These are phyloP conservation scores for Calycina herbarum DNA, from an alignment of 2,329 filamentous ascomycete species.

Conservation along the genomic window DNA sequence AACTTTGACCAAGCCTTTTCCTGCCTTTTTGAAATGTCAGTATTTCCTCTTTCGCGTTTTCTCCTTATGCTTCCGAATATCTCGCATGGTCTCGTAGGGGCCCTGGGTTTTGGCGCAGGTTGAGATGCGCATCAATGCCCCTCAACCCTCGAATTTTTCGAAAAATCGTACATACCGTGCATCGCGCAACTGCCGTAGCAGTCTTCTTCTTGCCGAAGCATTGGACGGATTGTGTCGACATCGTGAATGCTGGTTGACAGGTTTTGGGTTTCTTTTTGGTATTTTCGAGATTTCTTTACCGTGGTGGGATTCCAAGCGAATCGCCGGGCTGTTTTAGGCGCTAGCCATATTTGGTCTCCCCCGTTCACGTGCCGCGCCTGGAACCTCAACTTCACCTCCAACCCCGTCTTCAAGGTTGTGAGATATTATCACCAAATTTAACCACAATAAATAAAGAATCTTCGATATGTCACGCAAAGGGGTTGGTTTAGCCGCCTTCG, in stretches of 20 bases:
- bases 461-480: constrained; percentile 69
- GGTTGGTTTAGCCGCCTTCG: constrained; percentile 87
- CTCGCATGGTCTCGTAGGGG: neutral
- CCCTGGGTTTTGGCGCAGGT: neutral
- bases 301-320: constrained; percentile 7
- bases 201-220: constrained; percentile 99
- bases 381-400: neutral
- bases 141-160: neutral
- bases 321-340: neutral
- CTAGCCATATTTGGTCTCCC: constrained; percentile 9
- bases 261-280: constrained; percentile 1
- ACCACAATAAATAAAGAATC: neutral
- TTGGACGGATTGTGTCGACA: constrained; percentile 80
- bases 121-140: neutral
- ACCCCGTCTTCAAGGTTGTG: neutral
- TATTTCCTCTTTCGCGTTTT: constrained; percentile 12
- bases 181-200: constrained; percentile 72
- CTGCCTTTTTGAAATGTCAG: constrained; percentile 52
- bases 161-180: constrained; percentile 60
- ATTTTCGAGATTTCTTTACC: neutral
- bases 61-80: neutral
- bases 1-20: constrained; percentile 94
- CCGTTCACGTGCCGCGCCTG: constrained; percentile 6
- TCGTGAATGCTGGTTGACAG: constrained; percentile 21
- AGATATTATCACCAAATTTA: neutral